Evolutionary conservation across 129 eudicot species (phyloP), one percentile per base, ranked within the genome.

Genomic region (Chrysanthemum makinoi): DNA sequence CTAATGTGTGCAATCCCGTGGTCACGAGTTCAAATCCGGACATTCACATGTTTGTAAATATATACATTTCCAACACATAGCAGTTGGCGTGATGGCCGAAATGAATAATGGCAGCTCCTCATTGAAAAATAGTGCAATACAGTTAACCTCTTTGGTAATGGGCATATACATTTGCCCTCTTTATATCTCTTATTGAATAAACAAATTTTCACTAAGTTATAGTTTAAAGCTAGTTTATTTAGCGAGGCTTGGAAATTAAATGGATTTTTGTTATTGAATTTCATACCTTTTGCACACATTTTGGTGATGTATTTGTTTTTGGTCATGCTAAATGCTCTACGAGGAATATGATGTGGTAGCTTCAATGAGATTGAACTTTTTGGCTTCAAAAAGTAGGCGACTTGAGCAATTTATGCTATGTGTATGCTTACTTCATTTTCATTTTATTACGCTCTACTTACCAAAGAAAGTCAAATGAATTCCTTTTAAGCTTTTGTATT

Each of bases 11-110:
- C n/a, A n/a, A n/a, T n/a, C n/a, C n/a, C n/a, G n/a, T n/a, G n/a
- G n/a, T n/a, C n/a, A n/a, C n/a, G n/a, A n/a, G n/a, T n/a, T n/a
- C n/a, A n/a, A n/a, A n/a, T n/a, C n/a, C n/a, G n/a, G n/a, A n/a
- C n/a, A n/a, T n/a, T n/a, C n/a, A n/a, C n/a, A n/a, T n/a, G n/a
- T n/a, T n/a, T n/a, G n/a, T n/a, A n/a, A n/a, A n/a, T n/a, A n/a
- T n/a, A n/a, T n/a, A n/a, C n/a, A n/a, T n/a, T n/a, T n/a, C n/a
- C n/a, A n/a, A n/a, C n/a, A n/a, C n/a, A n/a, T n/a, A 57, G 88
- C 96, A 4, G 84, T 94, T 51, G 98, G 98, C 54, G 98, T 94
- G 56, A 81, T 89, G 66, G 98, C 96, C 8, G 97, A 90, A 72
- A 89, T 90, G 98, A 94, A 90, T 74, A 87, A 81, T 72, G 91